phyloP scores from a whole-genome alignment of 1,284 basidiomycete species.

The Mycena citricolor region DNA sequence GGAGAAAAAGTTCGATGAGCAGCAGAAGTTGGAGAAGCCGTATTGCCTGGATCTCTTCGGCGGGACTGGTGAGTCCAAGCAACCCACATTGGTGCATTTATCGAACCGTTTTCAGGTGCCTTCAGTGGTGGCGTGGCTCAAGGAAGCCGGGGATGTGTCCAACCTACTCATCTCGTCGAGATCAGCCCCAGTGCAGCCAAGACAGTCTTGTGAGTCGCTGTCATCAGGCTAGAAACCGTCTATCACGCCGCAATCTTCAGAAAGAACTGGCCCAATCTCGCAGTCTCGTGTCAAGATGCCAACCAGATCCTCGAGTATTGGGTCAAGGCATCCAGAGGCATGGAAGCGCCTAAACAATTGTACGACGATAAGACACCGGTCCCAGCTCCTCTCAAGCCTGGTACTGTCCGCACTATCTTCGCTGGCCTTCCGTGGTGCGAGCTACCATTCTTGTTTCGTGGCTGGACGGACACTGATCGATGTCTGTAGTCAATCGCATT shows the following conservation, averaged over 20 bases:
- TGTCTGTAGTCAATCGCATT: constrained; percentile 50
- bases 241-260: constrained; percentile 25
- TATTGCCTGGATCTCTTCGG: constrained; percentile 16
- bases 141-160: constrained; percentile 44
- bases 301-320: constrained; percentile 58
- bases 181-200: constrained; percentile 68
- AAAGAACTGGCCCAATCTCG: constrained; percentile 36
- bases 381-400: constrained; percentile 46
- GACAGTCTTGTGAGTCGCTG: constrained; percentile 48
- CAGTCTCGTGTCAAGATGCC: constrained; percentile 58
- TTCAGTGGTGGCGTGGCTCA: constrained; percentile 59
- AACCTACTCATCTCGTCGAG: constrained; percentile 65
- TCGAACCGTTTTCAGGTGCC: constrained; percentile 47
- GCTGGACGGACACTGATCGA: constrained; percentile 6
- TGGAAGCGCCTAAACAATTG: constrained; percentile 40
- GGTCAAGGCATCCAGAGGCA: constrained; percentile 44
- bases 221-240: neutral
- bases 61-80: constrained; percentile 10
- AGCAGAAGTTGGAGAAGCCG: constrained; percentile 12
- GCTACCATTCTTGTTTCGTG: constrained; percentile 18
- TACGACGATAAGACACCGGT: constrained; percentile 36
- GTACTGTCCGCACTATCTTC: constrained; percentile 58
- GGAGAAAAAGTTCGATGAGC: constrained; percentile 7
- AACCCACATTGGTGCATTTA: neutral
- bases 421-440: constrained; percentile 79